Evolutionary conservation across 164 flowering plant species (phyloP), one percentile per base, ranked within the genome.

Genomic region (Nymphaea thermarum): DNA sequence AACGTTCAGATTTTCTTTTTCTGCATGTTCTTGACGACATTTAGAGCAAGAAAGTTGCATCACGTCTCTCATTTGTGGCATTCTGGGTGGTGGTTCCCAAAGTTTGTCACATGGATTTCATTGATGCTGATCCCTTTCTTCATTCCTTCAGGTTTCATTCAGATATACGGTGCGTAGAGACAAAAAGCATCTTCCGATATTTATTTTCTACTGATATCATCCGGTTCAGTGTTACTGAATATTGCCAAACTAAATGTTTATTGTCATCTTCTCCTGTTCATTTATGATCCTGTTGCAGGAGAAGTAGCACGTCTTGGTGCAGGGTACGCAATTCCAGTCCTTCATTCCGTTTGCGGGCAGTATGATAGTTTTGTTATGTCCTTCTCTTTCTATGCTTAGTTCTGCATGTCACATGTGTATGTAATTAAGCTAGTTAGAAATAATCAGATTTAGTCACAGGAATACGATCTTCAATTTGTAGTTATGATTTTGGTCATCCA

Each of bases 271-370:
- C 36, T 25, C 36, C 36, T 25, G 36, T 25, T 25, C 36, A 25
- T 25, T 25, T 25, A 25, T 25, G 36, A 25, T 25, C 36, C 36
- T 25, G 65, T 74, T 80, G 80, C 91, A 92, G 98, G 98, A 67
- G 98, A 93, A 77, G 64, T 86, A 76, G 91, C 98, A 68, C 91
- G 95, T 11, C 66, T 88, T 51, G 98, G 98, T 65, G 98, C 96
- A 70, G 98, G 98, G 98, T 93, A 83, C 59, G 51, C 3, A 25
- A 25, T 25, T 25, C 1, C 36, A 25, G 36, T 25, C 36, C 36
- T 25, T 25, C 36, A 25, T 25, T 25, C 36, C 0, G 36, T 25
- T 25, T 25, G 36, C 36, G 36, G 36, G 36, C 36, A 25, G 36
- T 25, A 25, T 25, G 36, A 25, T 25, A 25, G 36, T 1, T 25